Conservation (phyloP, 768 basidiomycete species). For the Pulveroboletus frians region DNA sequence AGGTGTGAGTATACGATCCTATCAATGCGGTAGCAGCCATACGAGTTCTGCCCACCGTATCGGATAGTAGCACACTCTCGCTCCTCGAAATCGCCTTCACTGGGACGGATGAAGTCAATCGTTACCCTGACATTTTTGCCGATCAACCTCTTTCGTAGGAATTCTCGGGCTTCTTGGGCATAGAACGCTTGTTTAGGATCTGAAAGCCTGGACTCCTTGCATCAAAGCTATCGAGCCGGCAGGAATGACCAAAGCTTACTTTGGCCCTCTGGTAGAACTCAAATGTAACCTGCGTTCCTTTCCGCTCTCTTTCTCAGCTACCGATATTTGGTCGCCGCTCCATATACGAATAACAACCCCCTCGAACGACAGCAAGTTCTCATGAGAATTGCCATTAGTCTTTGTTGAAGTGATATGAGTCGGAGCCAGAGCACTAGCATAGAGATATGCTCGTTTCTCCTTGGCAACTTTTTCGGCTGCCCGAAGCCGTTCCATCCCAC, state of each 20-base stretch:
- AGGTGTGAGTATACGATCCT: background rate
- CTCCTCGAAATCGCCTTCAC: constrained; percentile 91
- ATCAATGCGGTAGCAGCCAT: constrained; percentile 22
- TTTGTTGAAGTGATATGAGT: constrained; percentile 37
- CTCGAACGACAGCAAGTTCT: constrained; percentile 57
- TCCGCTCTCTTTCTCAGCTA: constrained; percentile 62
- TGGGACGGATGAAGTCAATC: constrained; percentile 86
- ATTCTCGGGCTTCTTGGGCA: constrained; percentile 90
- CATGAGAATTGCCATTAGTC: constrained; percentile 43
- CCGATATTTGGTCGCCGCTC: constrained; percentile 88
- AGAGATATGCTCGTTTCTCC: constrained; percentile 66
- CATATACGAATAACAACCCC: constrained; percentile 82
- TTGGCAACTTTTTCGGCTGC: constrained; percentile 79
- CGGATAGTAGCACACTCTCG: constrained; percentile 88
- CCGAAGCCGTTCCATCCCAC: constrained; percentile 84
- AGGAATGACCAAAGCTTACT: constrained; percentile 40
- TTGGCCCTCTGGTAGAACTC: constrained; percentile 83
- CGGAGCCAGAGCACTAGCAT: constrained; percentile 48
- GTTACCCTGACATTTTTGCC: constrained; percentile 82
- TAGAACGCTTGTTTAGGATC: constrained; percentile 85
- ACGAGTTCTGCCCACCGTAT: constrained; percentile 78
- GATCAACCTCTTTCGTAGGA: constrained; percentile 85
- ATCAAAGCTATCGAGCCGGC: constrained; percentile 1
- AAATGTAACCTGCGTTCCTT: constrained; percentile 83
- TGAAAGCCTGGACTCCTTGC: constrained; percentile 48